A percentile compares a stretch with the other conserved stretches of the same genome.
These are phyloP conservation scores for Jatropha podagrica DNA, from an alignment of 441 rosid genomes.

Conservation along the genomic window DNA sequence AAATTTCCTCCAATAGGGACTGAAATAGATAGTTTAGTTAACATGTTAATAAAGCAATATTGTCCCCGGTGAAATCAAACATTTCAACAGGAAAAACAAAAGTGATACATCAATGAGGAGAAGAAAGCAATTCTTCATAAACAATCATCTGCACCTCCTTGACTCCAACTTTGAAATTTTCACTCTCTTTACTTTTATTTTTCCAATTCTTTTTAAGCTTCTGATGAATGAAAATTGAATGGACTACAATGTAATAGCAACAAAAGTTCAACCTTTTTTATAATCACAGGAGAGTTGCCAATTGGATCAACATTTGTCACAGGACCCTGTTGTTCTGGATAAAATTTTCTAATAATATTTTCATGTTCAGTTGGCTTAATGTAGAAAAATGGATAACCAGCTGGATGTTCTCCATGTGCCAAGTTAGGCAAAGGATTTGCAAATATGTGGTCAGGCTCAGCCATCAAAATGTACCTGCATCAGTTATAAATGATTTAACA, in stretches of 20 bases:
- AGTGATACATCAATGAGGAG: not conserved
- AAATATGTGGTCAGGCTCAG: slow-evolving; percentile 82
- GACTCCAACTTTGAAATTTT: slow-evolving; percentile 5
- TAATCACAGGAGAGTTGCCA: slow-evolving; percentile 80
- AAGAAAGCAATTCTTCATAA: not conserved
- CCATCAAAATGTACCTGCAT: slow-evolving; percentile 76
- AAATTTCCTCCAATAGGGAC: slow-evolving; percentile 60
- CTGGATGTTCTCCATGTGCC: slow-evolving; percentile 58
- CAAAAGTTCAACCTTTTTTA: slow-evolving; percentile 49
- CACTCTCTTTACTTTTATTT: not conserved
- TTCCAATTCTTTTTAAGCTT: not conserved
- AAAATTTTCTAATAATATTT: slow-evolving; percentile 59
- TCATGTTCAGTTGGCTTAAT: slow-evolving; percentile 57
- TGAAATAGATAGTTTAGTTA: slow-evolving; percentile 32
- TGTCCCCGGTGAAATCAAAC: slow-evolving; percentile 9
- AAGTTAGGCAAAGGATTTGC: slow-evolving; percentile 72
- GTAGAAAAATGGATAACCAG: slow-evolving; percentile 73
- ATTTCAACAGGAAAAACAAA: not conserved
- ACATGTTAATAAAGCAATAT: slow-evolving; percentile 8
- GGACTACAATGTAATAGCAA: not conserved
- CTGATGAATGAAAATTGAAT: not conserved
- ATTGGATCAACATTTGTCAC: slow-evolving; percentile 65
- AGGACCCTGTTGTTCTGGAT: slow-evolving; percentile 70
- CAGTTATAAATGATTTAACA: slow-evolving; percentile 20
- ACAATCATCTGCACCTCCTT: not conserved